Base-by-base conservation (phyloP, 2,329 filamentous ascomycete genomes). In the Trichoderma atroviride region DNA sequence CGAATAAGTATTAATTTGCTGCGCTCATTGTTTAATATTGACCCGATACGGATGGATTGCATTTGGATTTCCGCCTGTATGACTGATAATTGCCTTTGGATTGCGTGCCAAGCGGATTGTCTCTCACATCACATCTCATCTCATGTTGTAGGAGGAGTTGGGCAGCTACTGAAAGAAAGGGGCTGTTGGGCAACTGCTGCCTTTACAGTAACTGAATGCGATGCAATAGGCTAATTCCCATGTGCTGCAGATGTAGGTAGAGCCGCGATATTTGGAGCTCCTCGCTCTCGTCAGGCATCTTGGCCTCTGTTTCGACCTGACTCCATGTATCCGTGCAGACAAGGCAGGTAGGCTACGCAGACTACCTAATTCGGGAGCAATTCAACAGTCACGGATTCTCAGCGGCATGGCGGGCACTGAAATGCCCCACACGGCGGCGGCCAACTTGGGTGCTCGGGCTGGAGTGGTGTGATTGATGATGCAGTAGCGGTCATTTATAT, bases 1-100 rank as follows among this genome's bases (percentile, higher is more conserved):
- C 58, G 37, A 59, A 66, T 66, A 66, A 31, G 63, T 58, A 52
- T 66, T 58, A 66, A 66, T 66, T 43, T 40, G 63, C 55, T 59
- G 55, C 63, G 63, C 37, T 40, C 22, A 50, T 50, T 58, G 37
- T 57, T 24, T 47, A 29, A 33, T 65, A 47, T 47, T 56, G 62
- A 27, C 62, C 35, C 47, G 27, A 65, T 40, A 43, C 43, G n/a
- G 5, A 22, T 22, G 9, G 31, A 29, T 29, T 40, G 22, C 29
- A 16, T 53, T 2, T 24, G 16, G n/a, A 40, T 6, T 22, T n/a
- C 19, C 24, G 31, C 27, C 1, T 27, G 13, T 4, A 31, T 52
- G 29, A 7, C 24, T 24, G 33, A 43, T 31, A 19, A 22, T 33
- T 43, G 11, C 19, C 10, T 22, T 24, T 13, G 4, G 13, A 50